Evolutionary conservation across 768 basidiomycete genomes (phyloP).

Genomic region (Multifurca ochricompacta): DNA sequence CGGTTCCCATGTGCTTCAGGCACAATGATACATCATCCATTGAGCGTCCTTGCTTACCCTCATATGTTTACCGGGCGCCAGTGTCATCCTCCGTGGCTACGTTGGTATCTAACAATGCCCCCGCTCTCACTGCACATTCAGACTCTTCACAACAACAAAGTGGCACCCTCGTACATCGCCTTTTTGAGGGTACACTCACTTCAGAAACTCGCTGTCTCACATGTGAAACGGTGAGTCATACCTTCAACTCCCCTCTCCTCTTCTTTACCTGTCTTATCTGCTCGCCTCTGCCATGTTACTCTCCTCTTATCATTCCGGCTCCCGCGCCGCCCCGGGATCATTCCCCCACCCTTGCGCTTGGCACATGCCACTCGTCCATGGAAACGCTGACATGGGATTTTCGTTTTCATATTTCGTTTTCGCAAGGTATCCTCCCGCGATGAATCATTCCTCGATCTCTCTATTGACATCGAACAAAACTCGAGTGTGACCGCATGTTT

Average conservation of each 20-base stretch:
- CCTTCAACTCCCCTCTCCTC: not conserved
- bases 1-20: not conserved
- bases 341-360: not conserved
- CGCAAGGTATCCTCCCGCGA: slow-evolving; percentile 55
- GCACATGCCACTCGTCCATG: slow-evolving; percentile 24
- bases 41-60: not conserved
- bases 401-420: not conserved
- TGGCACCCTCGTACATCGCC: slow-evolving; percentile 77
- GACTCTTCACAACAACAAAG: slow-evolving; percentile 31
- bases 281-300: not conserved
- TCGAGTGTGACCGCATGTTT: slow-evolving; percentile 94
- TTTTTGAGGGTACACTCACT: slow-evolving; percentile 91
- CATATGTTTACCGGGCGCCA: slow-evolving; percentile 24
- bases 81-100: slow-evolving; percentile 57
- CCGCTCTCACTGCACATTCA: slow-evolving; percentile 37
- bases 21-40: not conserved
- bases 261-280: not conserved
- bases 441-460: slow-evolving; percentile 96
- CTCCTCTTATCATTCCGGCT: not conserved
- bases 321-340: not conserved
- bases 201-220: slow-evolving; percentile 97
- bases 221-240: slow-evolving; percentile 75
- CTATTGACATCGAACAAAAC: slow-evolving; percentile 98
- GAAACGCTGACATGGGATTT: slow-evolving; percentile 3
- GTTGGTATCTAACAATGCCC: slow-evolving; percentile 34